A percentile compares a stretch with the other conserved stretches of the same genome.
These are phyloP conservation scores for Fusarium haematococcum DNA, from an alignment of 2,329 filamentous ascomycete genomes.

Conservation along the genomic window DNA sequence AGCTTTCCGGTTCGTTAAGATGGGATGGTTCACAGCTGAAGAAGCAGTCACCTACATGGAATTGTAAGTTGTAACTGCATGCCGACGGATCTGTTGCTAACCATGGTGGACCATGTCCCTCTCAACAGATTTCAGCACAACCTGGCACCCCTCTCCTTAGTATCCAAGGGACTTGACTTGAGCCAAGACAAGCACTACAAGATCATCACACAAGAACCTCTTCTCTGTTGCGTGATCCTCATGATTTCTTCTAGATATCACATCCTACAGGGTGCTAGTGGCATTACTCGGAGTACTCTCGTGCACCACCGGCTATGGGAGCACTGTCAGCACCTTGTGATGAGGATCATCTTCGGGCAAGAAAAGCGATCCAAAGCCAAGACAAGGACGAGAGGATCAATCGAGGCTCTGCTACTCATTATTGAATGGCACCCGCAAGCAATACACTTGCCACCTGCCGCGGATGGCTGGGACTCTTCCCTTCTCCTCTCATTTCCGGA, in stretches of 20 bases:
- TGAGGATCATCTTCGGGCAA: constrained; percentile 65
- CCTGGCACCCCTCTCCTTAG: constrained; percentile 57
- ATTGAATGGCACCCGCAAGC: constrained; percentile 68
- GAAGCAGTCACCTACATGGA: constrained; percentile 66
- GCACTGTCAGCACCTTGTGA: constrained; percentile 64
- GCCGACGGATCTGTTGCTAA: not conserved
- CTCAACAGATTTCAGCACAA: constrained; percentile 17
- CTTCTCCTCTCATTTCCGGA: constrained; percentile 57
- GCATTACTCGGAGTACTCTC: constrained; percentile 62
- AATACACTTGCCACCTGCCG: constrained; percentile 64
- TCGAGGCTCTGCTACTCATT: constrained; percentile 65
- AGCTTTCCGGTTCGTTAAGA: constrained; percentile 60
- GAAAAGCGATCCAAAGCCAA: constrained; percentile 64
- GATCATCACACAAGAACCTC: constrained; percentile 62
- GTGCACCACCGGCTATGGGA: constrained; percentile 67
- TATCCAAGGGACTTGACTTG: constrained; percentile 62
- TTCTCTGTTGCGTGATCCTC: constrained; percentile 64
- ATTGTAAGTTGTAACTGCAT: constrained; percentile 48
- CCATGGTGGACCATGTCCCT: not conserved
- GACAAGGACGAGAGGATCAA: constrained; percentile 61
- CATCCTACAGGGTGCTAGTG: constrained; percentile 54
- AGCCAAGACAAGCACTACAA: constrained; percentile 60
- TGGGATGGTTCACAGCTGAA: constrained; percentile 66
- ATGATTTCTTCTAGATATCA: constrained; percentile 67
- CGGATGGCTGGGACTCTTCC: constrained; percentile 67